phyloP scores from a whole-genome alignment of 2,329 filamentous ascomycete species.

The Lithohypha guttulata region DNA sequence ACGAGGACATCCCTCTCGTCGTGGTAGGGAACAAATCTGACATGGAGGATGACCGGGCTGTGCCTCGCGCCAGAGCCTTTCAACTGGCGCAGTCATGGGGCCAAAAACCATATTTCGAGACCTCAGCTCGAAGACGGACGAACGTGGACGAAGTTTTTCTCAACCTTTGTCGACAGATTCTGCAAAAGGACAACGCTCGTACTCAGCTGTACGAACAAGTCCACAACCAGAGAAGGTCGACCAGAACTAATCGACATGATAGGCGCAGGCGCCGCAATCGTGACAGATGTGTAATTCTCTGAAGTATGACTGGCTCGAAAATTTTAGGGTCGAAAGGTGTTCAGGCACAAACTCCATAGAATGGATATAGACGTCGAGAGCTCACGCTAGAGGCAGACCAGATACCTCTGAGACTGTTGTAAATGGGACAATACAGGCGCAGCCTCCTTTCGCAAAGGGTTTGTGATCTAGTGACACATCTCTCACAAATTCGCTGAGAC shows the following conservation, averaged over 20 bases:
- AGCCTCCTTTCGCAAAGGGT: not conserved
- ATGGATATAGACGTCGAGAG: not conserved
- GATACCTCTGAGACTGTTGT: too few relatives aligned
- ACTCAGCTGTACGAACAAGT: slow-evolving; percentile 27
- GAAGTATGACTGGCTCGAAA: slow-evolving; percentile 3
- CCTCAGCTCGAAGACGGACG: slow-evolving; percentile 67
- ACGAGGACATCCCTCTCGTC: slow-evolving; percentile 74
- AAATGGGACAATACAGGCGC: not conserved
- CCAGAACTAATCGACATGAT: slow-evolving; percentile 27
- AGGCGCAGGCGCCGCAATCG: slow-evolving; percentile 25
- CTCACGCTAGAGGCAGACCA: slow-evolving; percentile 8
- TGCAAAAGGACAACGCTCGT: slow-evolving; percentile 52
- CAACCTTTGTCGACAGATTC: slow-evolving; percentile 73
- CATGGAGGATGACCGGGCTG: slow-evolving; percentile 71
- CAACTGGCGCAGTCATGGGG: slow-evolving; percentile 78
- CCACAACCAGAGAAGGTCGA: slow-evolving; percentile 26
- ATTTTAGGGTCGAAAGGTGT: too few relatives aligned
- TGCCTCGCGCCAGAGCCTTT: slow-evolving; percentile 70
- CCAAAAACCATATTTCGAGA: slow-evolving; percentile 80
- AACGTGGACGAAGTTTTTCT: slow-evolving; percentile 88
- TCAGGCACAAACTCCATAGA: not conserved
- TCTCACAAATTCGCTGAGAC: too few relatives aligned
- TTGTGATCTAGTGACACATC: too few relatives aligned
- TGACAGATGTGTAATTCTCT: slow-evolving; percentile 26
- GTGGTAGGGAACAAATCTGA: slow-evolving; percentile 90